Evolutionary conservation across 306 rosid species (phyloP).

Genomic region (Pterocarpus macrocarpus): DNA sequence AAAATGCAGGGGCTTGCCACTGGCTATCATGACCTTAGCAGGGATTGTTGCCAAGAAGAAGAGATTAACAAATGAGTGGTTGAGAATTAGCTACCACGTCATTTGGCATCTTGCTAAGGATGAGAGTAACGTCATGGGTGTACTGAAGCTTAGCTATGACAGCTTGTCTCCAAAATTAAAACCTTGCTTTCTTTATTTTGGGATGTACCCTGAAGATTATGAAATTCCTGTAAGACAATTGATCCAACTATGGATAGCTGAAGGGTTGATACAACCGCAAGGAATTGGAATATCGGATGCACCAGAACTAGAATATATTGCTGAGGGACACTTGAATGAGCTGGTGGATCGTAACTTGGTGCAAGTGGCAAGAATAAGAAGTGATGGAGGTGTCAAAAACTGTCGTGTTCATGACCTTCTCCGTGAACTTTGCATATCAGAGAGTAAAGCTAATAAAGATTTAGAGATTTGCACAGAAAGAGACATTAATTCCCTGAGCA

Average conservation of each 20-base stretch:
- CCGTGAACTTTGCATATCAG: not conserved
- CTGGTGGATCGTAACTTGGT: constrained; percentile 19
- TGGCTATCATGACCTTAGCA: no score
- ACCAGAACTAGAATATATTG: not conserved
- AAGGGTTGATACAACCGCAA: constrained; percentile 16
- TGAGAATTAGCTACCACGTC: no score
- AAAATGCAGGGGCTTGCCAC: no score
- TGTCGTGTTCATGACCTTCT: constrained; percentile 35
- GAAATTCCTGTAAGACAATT: not conserved
- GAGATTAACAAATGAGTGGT: no score
- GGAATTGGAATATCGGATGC: not conserved
- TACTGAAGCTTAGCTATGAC: constrained; percentile 23
- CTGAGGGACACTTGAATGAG: constrained; percentile 20
- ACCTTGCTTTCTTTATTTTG: constrained; percentile 22
- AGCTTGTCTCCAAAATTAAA: constrained; percentile 10
- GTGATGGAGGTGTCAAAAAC: constrained; percentile 22
- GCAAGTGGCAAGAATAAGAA: not conserved
- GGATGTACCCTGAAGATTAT: constrained; percentile 15
- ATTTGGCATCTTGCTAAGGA: no score
- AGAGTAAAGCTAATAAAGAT: not conserved
- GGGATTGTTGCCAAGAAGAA: no score
- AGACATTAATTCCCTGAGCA: no score
- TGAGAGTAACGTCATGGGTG: not conserved
- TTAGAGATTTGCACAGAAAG: no score
- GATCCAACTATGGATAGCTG: constrained; percentile 16